phyloP scores from a whole-genome alignment of 2,329 filamentous ascomycete genomes.

The Xylariaceae sp. region DNA sequence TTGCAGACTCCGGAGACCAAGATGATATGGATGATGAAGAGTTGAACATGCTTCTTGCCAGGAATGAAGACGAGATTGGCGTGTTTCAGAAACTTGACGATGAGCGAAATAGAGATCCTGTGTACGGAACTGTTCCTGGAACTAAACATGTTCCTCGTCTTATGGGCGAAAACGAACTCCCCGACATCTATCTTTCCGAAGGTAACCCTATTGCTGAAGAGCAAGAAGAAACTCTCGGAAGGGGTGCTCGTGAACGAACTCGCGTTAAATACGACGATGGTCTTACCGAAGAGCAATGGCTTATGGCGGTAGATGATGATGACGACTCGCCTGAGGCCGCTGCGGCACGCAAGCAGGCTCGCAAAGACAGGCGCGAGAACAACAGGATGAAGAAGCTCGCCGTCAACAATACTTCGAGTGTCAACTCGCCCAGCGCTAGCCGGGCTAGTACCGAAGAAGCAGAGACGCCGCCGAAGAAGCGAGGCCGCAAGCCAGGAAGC shows the following conservation, averaged over 20 bases:
- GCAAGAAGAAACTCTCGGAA: slow-evolving; percentile 71
- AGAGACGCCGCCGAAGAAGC: slow-evolving; percentile 71
- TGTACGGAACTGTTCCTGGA: slow-evolving; percentile 65
- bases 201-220: slow-evolving; percentile 78
- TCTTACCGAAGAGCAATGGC: slow-evolving; percentile 97
- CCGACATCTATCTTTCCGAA: slow-evolving; percentile 89
- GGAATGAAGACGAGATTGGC: slow-evolving; percentile 72
- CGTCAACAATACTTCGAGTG: slow-evolving; percentile 34
- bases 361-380: slow-evolving; percentile 71
- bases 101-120: slow-evolving; percentile 60
- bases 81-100: slow-evolving; percentile 82
- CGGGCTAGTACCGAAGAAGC: slow-evolving; percentile 80
- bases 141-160: slow-evolving; percentile 70
- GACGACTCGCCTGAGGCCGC: slow-evolving; percentile 93
- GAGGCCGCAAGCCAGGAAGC: slow-evolving; percentile 72
- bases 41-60: slow-evolving; percentile 88
- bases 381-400: slow-evolving; percentile 65
- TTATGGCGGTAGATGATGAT: slow-evolving; percentile 95
- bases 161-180: slow-evolving; percentile 81
- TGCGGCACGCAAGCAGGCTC: slow-evolving; percentile 81
- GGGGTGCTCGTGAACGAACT: slow-evolving; percentile 91
- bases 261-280: slow-evolving; percentile 95
- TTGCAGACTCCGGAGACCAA: slow-evolving; percentile 66
- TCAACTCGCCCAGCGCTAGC: slow-evolving; percentile 74
- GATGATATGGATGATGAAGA: slow-evolving; percentile 99